Base-by-base conservation (phyloP, 169 alveolate genomes). In the Eimeria praecox region DNA sequence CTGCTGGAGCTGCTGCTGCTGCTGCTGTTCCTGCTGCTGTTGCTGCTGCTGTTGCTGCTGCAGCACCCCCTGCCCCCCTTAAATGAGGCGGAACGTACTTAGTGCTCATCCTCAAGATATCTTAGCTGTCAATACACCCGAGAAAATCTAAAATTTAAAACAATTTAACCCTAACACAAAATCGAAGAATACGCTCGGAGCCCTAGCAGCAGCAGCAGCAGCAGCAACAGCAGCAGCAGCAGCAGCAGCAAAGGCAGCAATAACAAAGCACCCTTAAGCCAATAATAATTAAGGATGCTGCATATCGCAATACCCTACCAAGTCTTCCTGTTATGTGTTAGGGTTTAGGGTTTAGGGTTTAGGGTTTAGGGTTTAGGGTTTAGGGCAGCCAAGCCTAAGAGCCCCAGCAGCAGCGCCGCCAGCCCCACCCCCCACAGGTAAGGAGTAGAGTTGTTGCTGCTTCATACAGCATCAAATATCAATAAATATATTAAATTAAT, bases 71-170 rank as follows among this genome's bases (percentile, higher is more conserved):
- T 35, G 73, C 94, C 1, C 85, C 94, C 30, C 94, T 73, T 78
- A 90, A 42, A 62, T 62, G 62, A 27, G 95, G 95, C 16, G 95
- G 95, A 8, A 90, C 44, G 95, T 90, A 90, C 78, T 90, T 90
- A 71, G 16, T 69, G 44, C 80, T 69, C 80, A 69, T 69, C 42
- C 80, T 69, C 46, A 69, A 4, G 3, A 35, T 22, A 3, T 69
- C 66, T 16, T 16, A 2, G 24, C n/a, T 9, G 66, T 56, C 18
- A 3, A 2, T 56, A 56, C 66, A 9, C 66, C 24, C 20, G 2
- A 56, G 12, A 49, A 49, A 8, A 49, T 49, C 56, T 49, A 49
- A 49, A 49, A 49, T 49, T 49, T 8, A 49, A 49, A 8, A 49
- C 12, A 49, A 5, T 49, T 49, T 49, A 8, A 12, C 56, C 12